Percentiles rank a stretch among this genome's conserved stretches.
Conservation (phyloP, 2,329 filamentous ascomycete species). For the Incumbomyces lentus region DNA sequence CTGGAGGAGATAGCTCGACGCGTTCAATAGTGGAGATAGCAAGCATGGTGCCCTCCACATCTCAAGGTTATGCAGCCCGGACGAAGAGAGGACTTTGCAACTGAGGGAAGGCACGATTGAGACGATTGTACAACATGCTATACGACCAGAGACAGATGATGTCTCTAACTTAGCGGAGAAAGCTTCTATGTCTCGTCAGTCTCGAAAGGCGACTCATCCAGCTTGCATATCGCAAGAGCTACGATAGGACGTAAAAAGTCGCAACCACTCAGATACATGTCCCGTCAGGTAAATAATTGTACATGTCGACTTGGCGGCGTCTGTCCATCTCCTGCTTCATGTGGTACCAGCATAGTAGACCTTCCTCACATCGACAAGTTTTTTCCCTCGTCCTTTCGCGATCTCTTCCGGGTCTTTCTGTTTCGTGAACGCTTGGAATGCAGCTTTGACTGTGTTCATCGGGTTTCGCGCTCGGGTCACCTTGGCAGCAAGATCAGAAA, state of each 20-base stretch:
- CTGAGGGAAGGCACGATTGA: not conserved
- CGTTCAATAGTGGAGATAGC: too few species aligned
- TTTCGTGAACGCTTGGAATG: conserved; percentile 68
- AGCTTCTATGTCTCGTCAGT: not conserved
- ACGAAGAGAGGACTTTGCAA: not conserved
- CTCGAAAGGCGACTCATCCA: not conserved
- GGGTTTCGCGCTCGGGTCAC: conserved; percentile 83
- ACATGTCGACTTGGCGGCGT: too few species aligned
- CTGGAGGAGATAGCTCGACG: not conserved
- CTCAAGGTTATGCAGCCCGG: too few species aligned
- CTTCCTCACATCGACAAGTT: conserved; percentile 90
- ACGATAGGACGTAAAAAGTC: too few species aligned
- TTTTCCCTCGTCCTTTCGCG: conserved; percentile 79
- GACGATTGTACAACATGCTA: not conserved
- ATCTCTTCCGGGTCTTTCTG: conserved; percentile 85
- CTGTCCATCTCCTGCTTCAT: conserved; percentile 25
- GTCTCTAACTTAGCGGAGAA: not conserved
- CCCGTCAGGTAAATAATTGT: too few species aligned
- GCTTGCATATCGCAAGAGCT: not conserved
- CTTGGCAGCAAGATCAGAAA: conserved; percentile 73
- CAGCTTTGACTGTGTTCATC: conserved; percentile 95
- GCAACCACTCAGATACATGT: too few species aligned
- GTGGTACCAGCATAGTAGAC: conserved; percentile 86
- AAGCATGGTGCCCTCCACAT: too few species aligned
- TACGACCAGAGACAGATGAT: not conserved